These are phyloP conservation scores for Cynara cardunculus DNA, from an alignment of 129 eudicot species.

Conservation along the genomic window DNA sequence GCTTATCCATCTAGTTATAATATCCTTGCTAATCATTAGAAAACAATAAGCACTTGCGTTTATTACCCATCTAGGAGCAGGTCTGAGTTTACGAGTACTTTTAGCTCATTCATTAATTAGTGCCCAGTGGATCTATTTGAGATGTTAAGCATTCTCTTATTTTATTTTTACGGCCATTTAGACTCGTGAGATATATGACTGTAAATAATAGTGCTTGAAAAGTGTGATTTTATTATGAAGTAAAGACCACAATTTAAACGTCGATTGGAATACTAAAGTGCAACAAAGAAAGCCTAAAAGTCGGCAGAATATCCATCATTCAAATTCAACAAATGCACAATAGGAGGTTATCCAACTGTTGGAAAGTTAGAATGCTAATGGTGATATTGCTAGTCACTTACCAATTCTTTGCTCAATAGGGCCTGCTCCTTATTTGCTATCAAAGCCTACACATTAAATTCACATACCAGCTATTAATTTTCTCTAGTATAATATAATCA, in stretches of 20 bases:
- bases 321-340: slow-evolving; percentile 1
- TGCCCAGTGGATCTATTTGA: neutral
- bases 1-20: too few species aligned
- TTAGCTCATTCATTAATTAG: too few species aligned
- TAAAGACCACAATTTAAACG: neutral
- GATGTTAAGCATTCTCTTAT: neutral
- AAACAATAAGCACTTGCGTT: too few species aligned
- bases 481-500: slow-evolving; percentile 2
- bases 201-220: too few species aligned
- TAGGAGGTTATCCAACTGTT: neutral
- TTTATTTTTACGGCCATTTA: too few species aligned
- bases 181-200: neutral
- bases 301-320: neutral
- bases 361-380: neutral
- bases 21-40: too few species aligned
- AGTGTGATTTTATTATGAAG: neutral
- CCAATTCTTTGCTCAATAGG: slow-evolving; percentile 82
- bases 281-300: neutral
- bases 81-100: too few species aligned
- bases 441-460: slow-evolving; percentile 50
- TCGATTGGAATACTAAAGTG: neutral
- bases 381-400: slow-evolving; percentile 31
- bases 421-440: slow-evolving; percentile 75
- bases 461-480: neutral
- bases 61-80: too few species aligned